Percentiles rank a stretch among this genome's conserved stretches.
phyloP scores from a whole-genome alignment of 129 eudicot species.

The Centrapalus pauciflorus region DNA sequence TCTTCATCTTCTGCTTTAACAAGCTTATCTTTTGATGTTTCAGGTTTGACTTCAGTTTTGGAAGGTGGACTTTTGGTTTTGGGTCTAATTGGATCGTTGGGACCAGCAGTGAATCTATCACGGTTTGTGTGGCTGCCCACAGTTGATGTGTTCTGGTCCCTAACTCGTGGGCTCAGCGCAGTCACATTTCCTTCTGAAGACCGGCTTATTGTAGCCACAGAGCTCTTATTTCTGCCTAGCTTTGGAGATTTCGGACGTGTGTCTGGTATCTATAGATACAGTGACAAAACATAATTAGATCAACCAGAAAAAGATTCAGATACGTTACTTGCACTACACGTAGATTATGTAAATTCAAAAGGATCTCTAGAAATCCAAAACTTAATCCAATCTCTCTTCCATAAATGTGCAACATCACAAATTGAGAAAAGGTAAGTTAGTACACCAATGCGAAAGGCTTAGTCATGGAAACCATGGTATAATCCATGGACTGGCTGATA shows the following conservation, averaged over 20 bases:
- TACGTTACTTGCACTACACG: background rate
- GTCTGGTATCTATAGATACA: conserved; percentile 14
- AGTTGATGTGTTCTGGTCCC: conserved; percentile 8
- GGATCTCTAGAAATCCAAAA: background rate
- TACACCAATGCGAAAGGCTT: too few relatives aligned
- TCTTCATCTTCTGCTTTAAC: conserved; percentile 13
- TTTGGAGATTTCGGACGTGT: conserved; percentile 40
- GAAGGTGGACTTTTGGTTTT: conserved; percentile 9
- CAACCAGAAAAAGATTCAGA: background rate
- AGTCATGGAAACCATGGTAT: too few relatives aligned
- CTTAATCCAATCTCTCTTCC: too few relatives aligned
- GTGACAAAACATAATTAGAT: background rate
- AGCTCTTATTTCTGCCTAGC: conserved; percentile 32
- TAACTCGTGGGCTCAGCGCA: conserved; percentile 2
- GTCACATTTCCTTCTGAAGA: conserved; percentile 3
- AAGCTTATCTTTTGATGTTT: background rate
- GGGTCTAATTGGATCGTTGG: conserved; percentile 12
- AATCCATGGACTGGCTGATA: too few relatives aligned
- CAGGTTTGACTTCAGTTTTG: conserved; percentile 17
- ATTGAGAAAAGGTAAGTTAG: too few relatives aligned
- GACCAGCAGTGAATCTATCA: conserved; percentile 8
- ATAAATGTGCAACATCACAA: too few relatives aligned
- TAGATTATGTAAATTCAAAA: background rate
- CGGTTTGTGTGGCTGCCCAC: background rate
- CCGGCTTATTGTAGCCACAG: conserved; percentile 18